Evolutionary conservation across 164 flowering plant genomes (phyloP).

Genomic region (Chimonanthus praecox): DNA sequence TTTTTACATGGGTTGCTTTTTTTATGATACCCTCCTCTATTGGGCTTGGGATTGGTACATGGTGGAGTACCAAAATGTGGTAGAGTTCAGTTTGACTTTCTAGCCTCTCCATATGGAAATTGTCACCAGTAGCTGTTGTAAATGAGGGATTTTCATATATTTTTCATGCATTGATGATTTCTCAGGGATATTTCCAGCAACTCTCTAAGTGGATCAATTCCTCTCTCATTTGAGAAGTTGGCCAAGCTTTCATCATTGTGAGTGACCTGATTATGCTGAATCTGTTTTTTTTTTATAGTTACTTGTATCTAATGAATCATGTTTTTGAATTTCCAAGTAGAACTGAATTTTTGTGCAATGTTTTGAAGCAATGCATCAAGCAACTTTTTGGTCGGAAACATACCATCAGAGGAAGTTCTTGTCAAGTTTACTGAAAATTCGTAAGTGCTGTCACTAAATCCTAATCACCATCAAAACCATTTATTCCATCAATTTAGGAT

Average conservation of each 20-base stretch:
- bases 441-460: constrained; percentile 41
- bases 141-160: neutral
- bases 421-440: constrained; percentile 53
- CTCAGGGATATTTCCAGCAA: constrained; percentile 91
- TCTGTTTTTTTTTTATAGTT: neutral
- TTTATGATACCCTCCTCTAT: too few relatives aligned
- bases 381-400: constrained; percentile 74
- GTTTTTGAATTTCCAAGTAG: constrained; percentile 3
- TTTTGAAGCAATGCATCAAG: constrained; percentile 74
- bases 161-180: constrained; percentile 3
- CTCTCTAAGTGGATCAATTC: constrained; percentile 75
- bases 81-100: too few relatives aligned
- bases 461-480: neutral
- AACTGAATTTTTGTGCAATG: constrained; percentile 9
- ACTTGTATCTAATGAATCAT: neutral
- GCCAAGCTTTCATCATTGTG: constrained; percentile 59
- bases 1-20: too few relatives aligned
- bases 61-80: too few relatives aligned
- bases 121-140: too few relatives aligned
- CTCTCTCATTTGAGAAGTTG: constrained; percentile 71
- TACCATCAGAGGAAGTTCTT: constrained; percentile 75
- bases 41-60: too few relatives aligned
- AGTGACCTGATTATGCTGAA: constrained; percentile 22
- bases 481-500: neutral
- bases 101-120: too few relatives aligned